phyloP scores from a whole-genome alignment of 2,329 filamentous ascomycete genomes.

The Myriosclerotinia scirpicola region DNA sequence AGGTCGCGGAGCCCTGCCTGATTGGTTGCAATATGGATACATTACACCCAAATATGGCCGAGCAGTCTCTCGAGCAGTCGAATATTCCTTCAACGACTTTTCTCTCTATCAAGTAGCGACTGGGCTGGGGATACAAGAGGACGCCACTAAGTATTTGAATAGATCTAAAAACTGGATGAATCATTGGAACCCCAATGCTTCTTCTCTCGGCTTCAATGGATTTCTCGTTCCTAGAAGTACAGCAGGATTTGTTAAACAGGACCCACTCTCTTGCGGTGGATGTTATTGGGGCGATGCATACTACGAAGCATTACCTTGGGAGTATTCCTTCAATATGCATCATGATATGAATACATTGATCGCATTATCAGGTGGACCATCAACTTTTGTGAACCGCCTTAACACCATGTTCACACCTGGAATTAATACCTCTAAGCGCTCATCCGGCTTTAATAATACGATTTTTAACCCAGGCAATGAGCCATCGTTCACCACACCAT shows the following conservation, averaged over 20 bases:
- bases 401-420: constrained; percentile 52
- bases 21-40: constrained; percentile 65
- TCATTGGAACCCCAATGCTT: constrained; percentile 63
- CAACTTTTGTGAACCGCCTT: constrained; percentile 50
- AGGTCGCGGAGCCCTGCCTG: constrained; percentile 65
- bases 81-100: constrained; percentile 71
- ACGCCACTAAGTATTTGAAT: constrained; percentile 59
- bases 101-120: constrained; percentile 62
- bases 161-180: constrained; percentile 71
- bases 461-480: constrained; percentile 57
- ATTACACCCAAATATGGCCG: constrained; percentile 63
- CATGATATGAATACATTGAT: constrained; percentile 55
- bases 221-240: constrained; percentile 62
- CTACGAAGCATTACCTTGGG: constrained; percentile 54
- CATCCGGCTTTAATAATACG: constrained; percentile 20
- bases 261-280: constrained; percentile 51
- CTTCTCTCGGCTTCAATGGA: constrained; percentile 59
- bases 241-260: constrained; percentile 48
- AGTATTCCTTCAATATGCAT: constrained; percentile 57
- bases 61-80: constrained; percentile 64
- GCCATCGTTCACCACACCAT: constrained; percentile 59
- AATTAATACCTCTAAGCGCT: constrained; percentile 38
- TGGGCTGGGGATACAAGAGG: constrained; percentile 58
- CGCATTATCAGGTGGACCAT: constrained; percentile 47
- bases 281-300: constrained; percentile 56